Evolutionary conservation across 805 yeast species (phyloP).

Genomic region (Metschnikowia borealis): DNA sequence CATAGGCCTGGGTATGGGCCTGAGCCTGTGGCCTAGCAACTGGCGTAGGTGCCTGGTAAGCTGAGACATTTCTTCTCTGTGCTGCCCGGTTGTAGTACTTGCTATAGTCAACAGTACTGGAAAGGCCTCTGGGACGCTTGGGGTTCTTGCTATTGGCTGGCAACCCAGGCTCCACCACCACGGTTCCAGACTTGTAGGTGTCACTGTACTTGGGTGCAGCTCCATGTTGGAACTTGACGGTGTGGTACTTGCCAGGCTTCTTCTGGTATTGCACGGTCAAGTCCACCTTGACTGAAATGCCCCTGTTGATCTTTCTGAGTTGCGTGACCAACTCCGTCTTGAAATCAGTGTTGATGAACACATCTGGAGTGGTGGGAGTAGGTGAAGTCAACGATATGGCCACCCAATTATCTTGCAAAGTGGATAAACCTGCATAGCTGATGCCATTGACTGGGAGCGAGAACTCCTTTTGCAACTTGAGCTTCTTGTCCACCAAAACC

Average conservation of each 20-base stretch:
- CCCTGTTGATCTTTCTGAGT: slow-evolving; percentile 56
- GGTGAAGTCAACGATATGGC: slow-evolving; percentile 54
- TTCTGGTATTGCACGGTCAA: slow-evolving; percentile 78
- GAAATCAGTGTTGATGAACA: slow-evolving; percentile 73
- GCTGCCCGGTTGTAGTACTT: slow-evolving; percentile 38
- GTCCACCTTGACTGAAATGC: slow-evolving; percentile 61
- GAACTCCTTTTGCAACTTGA: slow-evolving; percentile 57
- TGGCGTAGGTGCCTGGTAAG: slow-evolving; percentile 17
- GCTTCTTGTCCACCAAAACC: slow-evolving; percentile 55
- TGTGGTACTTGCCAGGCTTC: slow-evolving; percentile 81
- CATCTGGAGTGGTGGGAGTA: slow-evolving; percentile 62
- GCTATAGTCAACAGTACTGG: slow-evolving; percentile 38
- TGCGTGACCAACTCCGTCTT: slow-evolving; percentile 87
- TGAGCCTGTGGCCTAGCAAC: slow-evolving; percentile 13
- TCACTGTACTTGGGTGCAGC: slow-evolving; percentile 62
- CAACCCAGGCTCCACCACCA: slow-evolving; percentile 73
- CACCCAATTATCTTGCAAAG: slow-evolving; percentile 88
- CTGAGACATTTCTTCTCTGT: slow-evolving; percentile 8
- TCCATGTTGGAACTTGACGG: slow-evolving; percentile 65
- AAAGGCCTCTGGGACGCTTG: slow-evolving; percentile 64
- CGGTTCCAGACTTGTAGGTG: slow-evolving; percentile 81
- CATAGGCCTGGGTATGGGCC: slow-evolving; percentile 10
- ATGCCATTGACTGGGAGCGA: slow-evolving; percentile 58
- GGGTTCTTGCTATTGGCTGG: slow-evolving; percentile 71
- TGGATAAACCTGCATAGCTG: slow-evolving; percentile 62